phyloP scores from a whole-genome alignment of 768 basidiomycete genomes.

The Royoungia palumana region DNA sequence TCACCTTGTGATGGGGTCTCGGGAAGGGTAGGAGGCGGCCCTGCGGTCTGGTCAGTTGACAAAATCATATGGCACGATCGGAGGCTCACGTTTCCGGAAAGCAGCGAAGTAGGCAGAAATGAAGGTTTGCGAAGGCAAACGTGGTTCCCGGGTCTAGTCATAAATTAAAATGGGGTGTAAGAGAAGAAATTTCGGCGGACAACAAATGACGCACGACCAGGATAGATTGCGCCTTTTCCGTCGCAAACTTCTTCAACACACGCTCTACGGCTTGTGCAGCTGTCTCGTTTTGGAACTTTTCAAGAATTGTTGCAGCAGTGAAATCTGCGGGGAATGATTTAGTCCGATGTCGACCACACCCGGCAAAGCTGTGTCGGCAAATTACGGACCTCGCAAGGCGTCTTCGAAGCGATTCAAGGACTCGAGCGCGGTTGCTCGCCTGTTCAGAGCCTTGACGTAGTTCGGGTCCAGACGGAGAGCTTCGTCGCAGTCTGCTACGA shows the following conservation, averaged over 20 bases:
- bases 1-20: constrained; percentile 78
- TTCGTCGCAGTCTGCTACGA: constrained; percentile 83
- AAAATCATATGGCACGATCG: background rate
- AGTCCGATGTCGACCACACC: background rate
- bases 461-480: constrained; percentile 78
- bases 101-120: constrained; percentile 95
- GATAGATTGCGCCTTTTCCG: constrained; percentile 69
- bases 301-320: constrained; percentile 94
- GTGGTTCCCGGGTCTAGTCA: constrained; percentile 61
- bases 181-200: background rate
- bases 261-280: constrained; percentile 84
- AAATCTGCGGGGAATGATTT: constrained; percentile 55
- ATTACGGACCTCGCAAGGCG: constrained; percentile 66
- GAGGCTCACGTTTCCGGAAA: constrained; percentile 76
- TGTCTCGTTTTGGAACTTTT: constrained; percentile 81
- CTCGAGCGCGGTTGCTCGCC: constrained; percentile 85
- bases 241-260: constrained; percentile 81
- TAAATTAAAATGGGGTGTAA: background rate
- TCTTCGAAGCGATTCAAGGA: constrained; percentile 70
- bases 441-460: constrained; percentile 90
- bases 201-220: constrained; percentile 47
- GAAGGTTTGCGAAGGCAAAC: constrained; percentile 86
- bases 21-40: constrained; percentile 67
- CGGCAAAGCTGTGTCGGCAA: background rate
- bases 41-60: constrained; percentile 33